A percentile compares a stretch with the other conserved stretches of the same genome.
phyloP scores from a whole-genome alignment of 2,329 filamentous ascomycete species.

The Trichoderma hamatum region DNA sequence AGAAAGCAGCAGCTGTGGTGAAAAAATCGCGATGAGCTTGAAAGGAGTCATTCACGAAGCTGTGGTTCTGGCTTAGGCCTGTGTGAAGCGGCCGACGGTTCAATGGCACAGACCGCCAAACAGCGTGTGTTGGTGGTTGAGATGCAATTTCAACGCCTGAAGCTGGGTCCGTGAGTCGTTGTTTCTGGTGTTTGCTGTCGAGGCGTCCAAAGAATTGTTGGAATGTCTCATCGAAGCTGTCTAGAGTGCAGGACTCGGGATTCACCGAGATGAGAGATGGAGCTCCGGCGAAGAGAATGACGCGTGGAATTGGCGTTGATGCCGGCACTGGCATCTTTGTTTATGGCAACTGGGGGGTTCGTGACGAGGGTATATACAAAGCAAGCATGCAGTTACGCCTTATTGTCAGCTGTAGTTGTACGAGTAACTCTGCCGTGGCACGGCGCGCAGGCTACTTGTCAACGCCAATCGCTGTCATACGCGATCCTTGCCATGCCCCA shows the following conservation, averaged over 20 bases:
- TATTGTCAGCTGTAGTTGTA: neutral
- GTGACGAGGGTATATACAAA: neutral
- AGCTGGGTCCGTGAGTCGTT: neutral
- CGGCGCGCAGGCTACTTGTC: neutral
- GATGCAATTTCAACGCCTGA: neutral
- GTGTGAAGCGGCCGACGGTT: slow-evolving; percentile 51
- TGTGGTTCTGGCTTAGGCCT: slow-evolving; percentile 56
- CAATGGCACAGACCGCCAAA: slow-evolving; percentile 60
- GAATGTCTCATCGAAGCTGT: slow-evolving; percentile 35
- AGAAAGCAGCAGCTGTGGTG: slow-evolving; percentile 47
- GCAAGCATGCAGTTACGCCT: neutral
- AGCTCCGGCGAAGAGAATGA: slow-evolving; percentile 46
- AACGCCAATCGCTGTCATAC: neutral
- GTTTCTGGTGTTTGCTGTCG: slow-evolving; percentile 1
- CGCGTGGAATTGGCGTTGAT: slow-evolving; percentile 15
- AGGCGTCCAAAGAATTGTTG: slow-evolving; percentile 32
- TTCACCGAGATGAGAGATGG: slow-evolving; percentile 38
- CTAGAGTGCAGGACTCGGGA: slow-evolving; percentile 38
- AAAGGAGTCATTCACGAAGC: slow-evolving; percentile 37
- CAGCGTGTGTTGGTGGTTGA: slow-evolving; percentile 40
- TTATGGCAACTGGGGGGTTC: neutral
- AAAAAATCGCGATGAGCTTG: slow-evolving; percentile 51
- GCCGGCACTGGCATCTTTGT: neutral
- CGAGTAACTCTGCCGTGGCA: neutral
- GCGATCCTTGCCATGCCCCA: neutral